phyloP scores from a whole-genome alignment of 2,329 filamentous ascomycete species.

The Cadophora sp. region DNA sequence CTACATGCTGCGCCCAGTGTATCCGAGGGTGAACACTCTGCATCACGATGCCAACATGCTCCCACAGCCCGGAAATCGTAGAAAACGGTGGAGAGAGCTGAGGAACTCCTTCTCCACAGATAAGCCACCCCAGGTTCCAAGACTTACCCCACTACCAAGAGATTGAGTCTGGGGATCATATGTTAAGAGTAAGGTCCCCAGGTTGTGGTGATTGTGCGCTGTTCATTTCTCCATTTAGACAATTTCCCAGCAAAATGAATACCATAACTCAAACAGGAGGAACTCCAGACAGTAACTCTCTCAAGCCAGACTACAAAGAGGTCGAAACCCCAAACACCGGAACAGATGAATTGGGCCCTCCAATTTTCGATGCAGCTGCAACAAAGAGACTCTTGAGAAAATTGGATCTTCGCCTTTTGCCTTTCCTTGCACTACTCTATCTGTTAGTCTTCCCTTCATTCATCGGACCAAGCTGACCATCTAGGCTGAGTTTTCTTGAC shows the following conservation, averaged over 20 bases:
- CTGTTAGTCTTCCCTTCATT: conserved; percentile 46
- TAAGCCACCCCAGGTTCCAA: conserved; percentile 10
- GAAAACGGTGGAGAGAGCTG: background rate
- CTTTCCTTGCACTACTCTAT: conserved; percentile 59
- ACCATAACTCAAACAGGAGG: background rate
- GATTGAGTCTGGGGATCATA: background rate
- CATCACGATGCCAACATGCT: background rate
- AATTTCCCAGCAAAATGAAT: background rate
- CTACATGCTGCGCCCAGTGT: background rate
- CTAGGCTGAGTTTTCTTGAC: conserved; percentile 41
- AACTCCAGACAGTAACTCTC: background rate
- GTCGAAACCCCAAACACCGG: background rate
- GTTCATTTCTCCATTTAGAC: background rate
- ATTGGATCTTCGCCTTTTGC: conserved; percentile 39
- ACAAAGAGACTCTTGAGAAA: conserved; percentile 38
- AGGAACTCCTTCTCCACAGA: background rate
- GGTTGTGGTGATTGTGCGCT: background rate
- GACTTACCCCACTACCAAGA: conserved; percentile 8
- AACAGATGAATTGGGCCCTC: background rate
- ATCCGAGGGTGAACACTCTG: background rate
- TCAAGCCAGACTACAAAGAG: conserved; percentile 8
- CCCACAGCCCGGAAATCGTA: background rate
- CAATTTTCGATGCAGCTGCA: conserved; percentile 12
- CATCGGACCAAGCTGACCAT: background rate
- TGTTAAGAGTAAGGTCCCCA: conserved; percentile 1